Evolutionary conservation across 345 rosid species (phyloP).

Genomic region (Boechera retrofracta): DNA sequence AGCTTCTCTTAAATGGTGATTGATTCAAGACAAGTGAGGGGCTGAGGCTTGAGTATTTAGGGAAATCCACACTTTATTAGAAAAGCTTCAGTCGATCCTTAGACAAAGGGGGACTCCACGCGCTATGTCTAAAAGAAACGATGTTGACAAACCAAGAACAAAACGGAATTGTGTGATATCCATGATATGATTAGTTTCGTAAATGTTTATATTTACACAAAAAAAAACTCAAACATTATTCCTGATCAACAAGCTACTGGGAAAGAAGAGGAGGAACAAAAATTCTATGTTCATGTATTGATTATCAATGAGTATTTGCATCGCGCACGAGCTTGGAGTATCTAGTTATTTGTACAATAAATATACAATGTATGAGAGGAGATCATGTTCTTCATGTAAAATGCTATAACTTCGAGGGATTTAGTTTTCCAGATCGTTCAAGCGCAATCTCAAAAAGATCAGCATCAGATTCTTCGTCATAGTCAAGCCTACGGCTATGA

Average conservation of each 20-base stretch:
- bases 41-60: too few species aligned
- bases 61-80: too few species aligned
- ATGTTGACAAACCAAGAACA: too few species aligned
- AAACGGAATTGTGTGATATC: too few species aligned
- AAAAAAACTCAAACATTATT: not conserved
- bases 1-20: too few species aligned
- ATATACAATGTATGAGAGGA: not conserved
- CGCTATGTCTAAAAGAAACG: too few species aligned
- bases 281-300: not conserved
- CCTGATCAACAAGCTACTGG: not conserved
- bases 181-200: not conserved
- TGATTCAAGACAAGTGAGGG: too few species aligned
- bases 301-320: not conserved
- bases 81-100: too few species aligned
- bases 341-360: conserved; percentile 24
- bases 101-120: too few species aligned
- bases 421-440: conserved; percentile 60
- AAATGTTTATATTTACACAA: not conserved
- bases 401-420: conserved; percentile 43
- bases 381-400: not conserved
- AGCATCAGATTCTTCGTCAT: conserved; percentile 85
- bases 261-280: not conserved
- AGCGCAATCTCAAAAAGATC: conserved; percentile 87
- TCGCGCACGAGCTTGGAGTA: not conserved
- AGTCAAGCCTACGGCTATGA: conserved; percentile 49